Evolutionary conservation across 345 rosid genomes (phyloP), one percentile per base, ranked within the genome.

Genomic region (Salix arbutifolia): DNA sequence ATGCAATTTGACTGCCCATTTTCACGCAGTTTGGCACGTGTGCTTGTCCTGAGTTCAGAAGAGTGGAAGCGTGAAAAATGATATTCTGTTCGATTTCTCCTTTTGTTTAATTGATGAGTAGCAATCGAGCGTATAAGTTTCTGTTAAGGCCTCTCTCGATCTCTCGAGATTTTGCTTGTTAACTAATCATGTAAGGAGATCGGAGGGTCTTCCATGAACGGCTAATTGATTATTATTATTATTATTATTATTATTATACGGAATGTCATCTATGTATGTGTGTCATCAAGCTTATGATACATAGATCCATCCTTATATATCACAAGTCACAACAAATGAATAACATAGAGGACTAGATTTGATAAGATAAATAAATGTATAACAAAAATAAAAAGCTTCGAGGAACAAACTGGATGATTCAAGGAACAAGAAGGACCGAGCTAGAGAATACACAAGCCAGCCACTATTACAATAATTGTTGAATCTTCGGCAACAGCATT

Each of bases 21-120:
- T n/a, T 78, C 61, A 67, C 69, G 70, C 77, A 37, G 69, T 13
- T 44, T 26, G 62, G 56, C 81, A 73, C 77, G 81, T 78, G 81
- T 67, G 76, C 23, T 56, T 73, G 77, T 73, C 74, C 9, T 30
- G 13, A 40, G 44, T 13, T 66, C 10, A 18, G 25, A 42, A 44
- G 6, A 28, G 23, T 58, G 79, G 50, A 70, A 62, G 75, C 79
- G 79, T 60, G 31, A 62, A 76, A 69, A 70, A 44, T 70, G 79
- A 69, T 30, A 46, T 28, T 1, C 61, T 48, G 74, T 70, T 61
- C 64, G 70, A 70, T 70, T 30, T 42, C 60, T 40, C 18, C 30
- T 19, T 4, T 76, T 52, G 38, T 53, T 73, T 40, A 61, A 13
- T 60, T 40, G 8, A 40, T 11, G 68, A 7, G 10, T 10, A 6